These are phyloP conservation scores for Ceratobasidium sp. DNA, from an alignment of 1,284 basidiomycete genomes.

Conservation along the genomic window DNA sequence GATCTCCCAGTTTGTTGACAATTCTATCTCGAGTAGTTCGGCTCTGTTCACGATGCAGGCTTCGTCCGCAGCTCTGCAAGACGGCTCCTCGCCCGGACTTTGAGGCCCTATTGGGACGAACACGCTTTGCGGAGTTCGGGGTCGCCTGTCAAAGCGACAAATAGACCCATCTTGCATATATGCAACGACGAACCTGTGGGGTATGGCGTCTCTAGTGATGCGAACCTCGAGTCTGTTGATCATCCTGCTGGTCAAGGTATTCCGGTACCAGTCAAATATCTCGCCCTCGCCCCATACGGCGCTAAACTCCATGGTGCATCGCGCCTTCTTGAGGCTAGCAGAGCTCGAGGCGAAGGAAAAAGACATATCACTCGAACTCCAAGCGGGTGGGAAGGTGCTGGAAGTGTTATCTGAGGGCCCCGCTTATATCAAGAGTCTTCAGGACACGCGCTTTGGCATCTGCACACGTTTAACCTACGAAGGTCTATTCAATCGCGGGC, in stretches of 20 bases:
- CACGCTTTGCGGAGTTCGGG: not conserved
- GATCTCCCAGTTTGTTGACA: not conserved
- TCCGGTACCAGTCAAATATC: constrained; percentile 2
- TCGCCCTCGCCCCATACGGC: constrained; percentile 16
- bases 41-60: no score
- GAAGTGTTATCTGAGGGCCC: not conserved
- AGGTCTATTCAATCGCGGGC: not conserved
- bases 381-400: not conserved
- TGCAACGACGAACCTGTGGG: no score
- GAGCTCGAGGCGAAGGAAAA: constrained; percentile 5
- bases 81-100: not conserved
- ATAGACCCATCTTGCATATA: constrained; percentile 23
- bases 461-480: not conserved
- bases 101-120: not conserved
- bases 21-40: not conserved
- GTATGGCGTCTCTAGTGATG: constrained; percentile 21
- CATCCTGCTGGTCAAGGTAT: not conserved
- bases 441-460: not conserved
- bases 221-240: constrained; percentile 23
- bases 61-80: constrained; percentile 4
- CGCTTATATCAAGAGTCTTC: not conserved
- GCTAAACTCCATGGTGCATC: constrained; percentile 24
- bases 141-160: constrained; percentile 19
- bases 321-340: constrained; percentile 5
- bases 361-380: not conserved